Base-by-base conservation (phyloP, 495 filamentous ascomycete genomes). In the Aspergillus homomorphus region DNA sequence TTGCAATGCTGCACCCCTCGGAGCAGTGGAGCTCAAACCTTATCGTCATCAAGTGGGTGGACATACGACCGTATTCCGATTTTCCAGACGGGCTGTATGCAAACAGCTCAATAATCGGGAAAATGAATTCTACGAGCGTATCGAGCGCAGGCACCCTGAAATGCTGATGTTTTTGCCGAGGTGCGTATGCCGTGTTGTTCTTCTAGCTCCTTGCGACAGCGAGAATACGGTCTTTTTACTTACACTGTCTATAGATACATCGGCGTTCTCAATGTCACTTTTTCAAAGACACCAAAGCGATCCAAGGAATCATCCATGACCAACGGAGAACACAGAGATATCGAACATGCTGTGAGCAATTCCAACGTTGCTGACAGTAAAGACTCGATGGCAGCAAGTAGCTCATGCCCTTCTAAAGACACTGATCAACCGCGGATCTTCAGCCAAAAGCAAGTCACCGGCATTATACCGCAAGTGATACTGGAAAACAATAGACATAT, bases 31-130 rank as follows among this genome's bases (percentile, higher is more conserved):
- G 70, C 77, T 98, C 60, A 96, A 97, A 61, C 94, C 94, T 5
- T 98, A 96, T 70, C 89, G 90, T 45, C 94, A 98, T 71, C 94
- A 98, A 69, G 94, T 98, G 54, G 94, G 94, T 19, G 94, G 94
- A 1, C 94, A 98, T 73, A 96, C 90, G 1, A 97, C 92, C 0
- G 84, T 98, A 21, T 98, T 96, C 77, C 88, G 94, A 24, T 98
- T 98, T 64, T 98, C 94, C 20, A 84, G 89, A 46, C 85, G 91
- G 60, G 94, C 94, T 54, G 93, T 98, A 18, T 98, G 95, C 80
- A 98, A 98, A 71, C 91, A 96, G 75, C 82, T 98, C 61, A 98
- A 94, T 71, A 98, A 96, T 66, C 79, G 91, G 64, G 94, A 98
- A 66, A 98, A 98, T 74, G 90, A 96, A 72, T 98, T 98, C 66